phyloP scores from a whole-genome alignment of 192 early-diverging fungal species.

The Gigaspora rosea region DNA sequence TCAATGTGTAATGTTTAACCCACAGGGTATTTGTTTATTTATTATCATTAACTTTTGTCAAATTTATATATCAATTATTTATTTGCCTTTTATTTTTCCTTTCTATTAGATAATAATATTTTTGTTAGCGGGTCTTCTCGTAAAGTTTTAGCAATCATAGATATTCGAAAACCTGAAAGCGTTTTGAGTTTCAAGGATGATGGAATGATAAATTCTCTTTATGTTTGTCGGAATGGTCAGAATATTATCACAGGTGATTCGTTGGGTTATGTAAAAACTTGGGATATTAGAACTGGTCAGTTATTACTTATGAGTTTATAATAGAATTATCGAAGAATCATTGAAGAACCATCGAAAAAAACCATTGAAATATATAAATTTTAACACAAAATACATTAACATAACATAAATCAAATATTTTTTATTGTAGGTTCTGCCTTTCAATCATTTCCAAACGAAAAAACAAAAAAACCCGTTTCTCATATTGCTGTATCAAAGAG shows the following conservation, averaged over 20 bases:
- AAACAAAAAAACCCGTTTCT: slow-evolving; percentile 74
- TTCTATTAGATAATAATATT: slow-evolving; percentile 61
- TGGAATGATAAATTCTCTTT: slow-evolving; percentile 80
- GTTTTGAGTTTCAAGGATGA: slow-evolving; percentile 60
- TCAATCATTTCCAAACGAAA: slow-evolving; percentile 62
- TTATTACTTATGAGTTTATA: too few species aligned
- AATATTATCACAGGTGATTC: slow-evolving; percentile 84
- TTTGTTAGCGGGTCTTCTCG: slow-evolving; percentile 81
- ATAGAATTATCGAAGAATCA: too few species aligned
- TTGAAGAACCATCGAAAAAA: too few species aligned
- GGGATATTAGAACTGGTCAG: slow-evolving; percentile 81
- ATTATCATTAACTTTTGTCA: background rate
- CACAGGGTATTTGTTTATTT: slow-evolving; percentile 56
- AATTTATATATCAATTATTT: background rate
- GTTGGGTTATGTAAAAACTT: slow-evolving; percentile 85
- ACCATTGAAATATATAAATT: too few species aligned
- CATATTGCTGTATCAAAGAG: slow-evolving; percentile 59
- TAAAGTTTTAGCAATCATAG: slow-evolving; percentile 68
- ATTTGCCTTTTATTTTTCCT: background rate
- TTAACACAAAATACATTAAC: too few species aligned
- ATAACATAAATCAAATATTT: background rate
- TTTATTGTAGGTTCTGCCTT: slow-evolving; percentile 35
- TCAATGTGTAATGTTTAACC: slow-evolving; percentile 79
- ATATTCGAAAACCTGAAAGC: slow-evolving; percentile 53
- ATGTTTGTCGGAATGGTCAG: slow-evolving; percentile 71